phyloP scores from a whole-genome alignment of 208 protist genomes.

The Leishmania guyanensis region DNA sequence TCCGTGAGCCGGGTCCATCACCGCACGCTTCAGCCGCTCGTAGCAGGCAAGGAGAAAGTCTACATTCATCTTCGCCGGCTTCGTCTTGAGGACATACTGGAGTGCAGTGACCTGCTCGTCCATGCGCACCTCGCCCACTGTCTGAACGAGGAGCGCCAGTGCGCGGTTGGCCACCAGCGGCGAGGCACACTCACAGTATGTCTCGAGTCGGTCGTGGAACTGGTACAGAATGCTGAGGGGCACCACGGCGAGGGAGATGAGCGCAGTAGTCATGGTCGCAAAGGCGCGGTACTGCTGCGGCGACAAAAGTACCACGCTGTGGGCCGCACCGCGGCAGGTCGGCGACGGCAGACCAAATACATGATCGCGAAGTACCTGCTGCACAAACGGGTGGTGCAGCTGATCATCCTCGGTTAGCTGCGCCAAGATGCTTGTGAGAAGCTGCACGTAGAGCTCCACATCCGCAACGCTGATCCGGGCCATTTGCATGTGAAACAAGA shows the following conservation, averaged over 20 bases:
- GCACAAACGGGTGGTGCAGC: conserved; percentile 81
- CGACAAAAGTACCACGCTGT: conserved; percentile 81
- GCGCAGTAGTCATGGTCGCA: conserved; percentile 57
- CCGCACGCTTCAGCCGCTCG: conserved; percentile 83
- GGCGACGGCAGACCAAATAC: conserved; percentile 88
- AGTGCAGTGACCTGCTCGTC: conserved; percentile 82
- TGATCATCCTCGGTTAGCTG: conserved; percentile 68
- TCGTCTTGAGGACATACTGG: conserved; percentile 79
- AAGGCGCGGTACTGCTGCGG: conserved; percentile 87
- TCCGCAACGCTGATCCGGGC: conserved; percentile 78
- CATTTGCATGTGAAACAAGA: conserved; percentile 93
- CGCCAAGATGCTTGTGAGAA: conserved; percentile 65
- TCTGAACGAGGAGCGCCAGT: conserved; percentile 78
- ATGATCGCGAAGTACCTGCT: conserved; percentile 79
- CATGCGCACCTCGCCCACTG: conserved; percentile 62
- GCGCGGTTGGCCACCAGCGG: conserved; percentile 85
- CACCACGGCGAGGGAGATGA: conserved; percentile 62
- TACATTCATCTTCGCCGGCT: conserved; percentile 79
- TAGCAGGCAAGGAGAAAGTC: conserved; percentile 91
- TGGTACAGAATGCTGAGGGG: conserved; percentile 80
- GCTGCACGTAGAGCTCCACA: conserved; percentile 86
- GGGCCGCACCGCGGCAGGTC: conserved; percentile 66
- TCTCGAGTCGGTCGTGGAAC: conserved; percentile 81
- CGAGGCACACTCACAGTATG: conserved; percentile 65
- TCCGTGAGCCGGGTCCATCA: conserved; percentile 64